Evolutionary conservation across 2,329 filamentous ascomycete species (phyloP), one percentile per base, ranked within the genome.

Genomic region (Pseudogymnoascus sp.): DNA sequence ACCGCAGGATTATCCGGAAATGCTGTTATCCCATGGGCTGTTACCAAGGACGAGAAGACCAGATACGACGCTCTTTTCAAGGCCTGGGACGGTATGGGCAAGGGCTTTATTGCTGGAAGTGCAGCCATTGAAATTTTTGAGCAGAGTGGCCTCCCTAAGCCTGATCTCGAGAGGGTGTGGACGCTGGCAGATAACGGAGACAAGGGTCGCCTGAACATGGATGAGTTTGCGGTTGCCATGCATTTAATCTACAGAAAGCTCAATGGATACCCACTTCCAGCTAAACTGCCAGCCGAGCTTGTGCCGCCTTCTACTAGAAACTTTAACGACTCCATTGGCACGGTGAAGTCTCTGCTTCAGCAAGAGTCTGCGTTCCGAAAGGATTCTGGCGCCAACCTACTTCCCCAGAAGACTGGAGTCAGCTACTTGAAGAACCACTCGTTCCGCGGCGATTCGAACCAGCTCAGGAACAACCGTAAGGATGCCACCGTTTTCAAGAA

Each of bases 181-280:
- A 97, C 94, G 8, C 78, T 99, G 62, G 88, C 93, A 2, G 94
- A 99, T 72, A 88, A 92, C 32, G 88, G 92, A 65, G 97, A 99
- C 74, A 94, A 94, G 73, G 94, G 94, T 16, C 88, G 92, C 61
- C 81, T 99, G 30, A 92, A 99, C 69, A 84, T 97, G 70, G 94
- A 99, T 72, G 94, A 99, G 71, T 99, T 99, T 71, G 92, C 94
- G 7, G 93, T 99, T 59, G 91, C 92, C 8, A 99, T 99, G 94
- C 94, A 99, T 81, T 78, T 99, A 75, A 99, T 99, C 69, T 99
- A 99, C 77, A 84, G 94, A 68, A 96, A 95, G 72, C 81, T 99
- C 60, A 97, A 99, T 69, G 93, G 93, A 35, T 97, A 97, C 70
- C 92, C 93, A 1, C 81, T 97, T 32, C 94, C 94, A 14, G 89